phyloP scores from a whole-genome alignment of 257 asterid species.

The Solanum chaucha region DNA sequence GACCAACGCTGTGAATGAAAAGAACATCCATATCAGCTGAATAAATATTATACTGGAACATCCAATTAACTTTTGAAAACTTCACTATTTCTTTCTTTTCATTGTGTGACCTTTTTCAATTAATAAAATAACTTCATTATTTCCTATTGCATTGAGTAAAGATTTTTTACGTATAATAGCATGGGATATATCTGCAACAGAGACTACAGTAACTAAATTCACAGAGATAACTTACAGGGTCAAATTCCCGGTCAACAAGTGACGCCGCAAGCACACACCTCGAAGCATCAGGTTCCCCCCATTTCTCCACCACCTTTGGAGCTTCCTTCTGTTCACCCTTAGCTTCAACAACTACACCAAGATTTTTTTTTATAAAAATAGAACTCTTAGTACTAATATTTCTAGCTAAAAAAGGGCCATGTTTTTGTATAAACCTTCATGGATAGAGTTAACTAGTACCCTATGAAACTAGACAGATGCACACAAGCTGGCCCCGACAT shows the following conservation, averaged over 20 bases:
- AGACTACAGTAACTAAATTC: not conserved
- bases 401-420: not conserved
- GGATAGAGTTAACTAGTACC: not conserved
- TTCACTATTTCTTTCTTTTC: not conserved
- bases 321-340: slow-evolving; percentile 34
- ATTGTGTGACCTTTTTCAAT: not conserved
- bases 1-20: not conserved
- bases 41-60: not conserved
- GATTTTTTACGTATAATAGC: not conserved
- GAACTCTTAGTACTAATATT: not conserved
- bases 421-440: not conserved
- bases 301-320: slow-evolving; percentile 62
- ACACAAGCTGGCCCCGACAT: too few species aligned
- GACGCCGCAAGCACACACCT: slow-evolving; percentile 65
- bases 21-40: not conserved
- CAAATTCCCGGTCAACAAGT: slow-evolving; percentile 48
- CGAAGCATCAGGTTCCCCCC: slow-evolving; percentile 85
- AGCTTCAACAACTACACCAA: slow-evolving; percentile 54
- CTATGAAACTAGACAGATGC: not conserved
- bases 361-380: not conserved
- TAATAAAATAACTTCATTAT: not conserved
- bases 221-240: slow-evolving; percentile 49
- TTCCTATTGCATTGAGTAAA: not conserved
- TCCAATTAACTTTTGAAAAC: not conserved
- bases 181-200: not conserved